A percentile compares a stretch with the other conserved stretches of the same genome.
These are phyloP conservation scores for Rehmannia glutinosa DNA, from an alignment of 257 asterid genomes.

Conservation along the genomic window DNA sequence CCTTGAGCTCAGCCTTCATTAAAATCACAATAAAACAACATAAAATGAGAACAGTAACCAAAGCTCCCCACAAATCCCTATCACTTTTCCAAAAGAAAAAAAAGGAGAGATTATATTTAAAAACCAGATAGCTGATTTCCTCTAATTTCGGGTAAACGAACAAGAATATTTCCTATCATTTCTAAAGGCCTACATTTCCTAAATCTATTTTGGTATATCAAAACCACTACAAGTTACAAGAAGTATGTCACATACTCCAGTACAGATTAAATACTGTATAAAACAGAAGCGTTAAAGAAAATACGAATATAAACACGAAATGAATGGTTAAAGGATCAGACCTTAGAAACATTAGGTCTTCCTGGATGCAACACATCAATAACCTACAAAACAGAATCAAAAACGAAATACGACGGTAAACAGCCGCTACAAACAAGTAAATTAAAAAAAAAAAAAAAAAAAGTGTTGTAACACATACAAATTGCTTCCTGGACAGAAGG, in stretches of 20 bases:
- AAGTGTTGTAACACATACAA: constrained; percentile 23
- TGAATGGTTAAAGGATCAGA: constrained; percentile 1
- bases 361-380: constrained; percentile 75
- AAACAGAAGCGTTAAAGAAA: no score
- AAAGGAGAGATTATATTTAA: background rate
- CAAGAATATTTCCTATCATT: no score
- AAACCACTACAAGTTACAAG: background rate
- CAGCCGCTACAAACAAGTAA: background rate
- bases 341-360: constrained; percentile 70
- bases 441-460: background rate
- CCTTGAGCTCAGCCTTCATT: constrained; percentile 68
- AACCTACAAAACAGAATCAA: constrained; percentile 21
- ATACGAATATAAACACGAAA: background rate
- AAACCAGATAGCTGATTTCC: background rate
- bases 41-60: background rate
- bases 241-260: no score
- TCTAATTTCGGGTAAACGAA: background rate
- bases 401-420: background rate
- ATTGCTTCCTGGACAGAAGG: constrained; percentile 70
- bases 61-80: background rate
- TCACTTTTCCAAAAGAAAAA: background rate
- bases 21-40: background rate
- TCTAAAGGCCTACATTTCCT: background rate
- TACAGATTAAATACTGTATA: no score
- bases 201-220: background rate